Conservation (phyloP, 225 moss, liverwort and hornwort species). For the Marchantia paleacea region DNA sequence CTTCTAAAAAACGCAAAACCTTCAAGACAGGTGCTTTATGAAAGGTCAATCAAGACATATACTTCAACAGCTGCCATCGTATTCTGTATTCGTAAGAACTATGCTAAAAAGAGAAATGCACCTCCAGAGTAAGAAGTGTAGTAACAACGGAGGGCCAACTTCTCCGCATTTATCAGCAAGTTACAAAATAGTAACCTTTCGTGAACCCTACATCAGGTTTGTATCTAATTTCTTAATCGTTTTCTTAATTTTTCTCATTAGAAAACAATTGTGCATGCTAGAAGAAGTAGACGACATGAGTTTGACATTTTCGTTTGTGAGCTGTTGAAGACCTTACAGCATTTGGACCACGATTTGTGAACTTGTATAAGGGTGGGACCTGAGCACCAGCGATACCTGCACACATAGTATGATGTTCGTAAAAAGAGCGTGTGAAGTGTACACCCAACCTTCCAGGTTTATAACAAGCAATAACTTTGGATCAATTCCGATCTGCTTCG, state of each 20-base stretch:
- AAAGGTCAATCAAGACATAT: not conserved
- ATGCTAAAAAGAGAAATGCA: too few relatives aligned
- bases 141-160: not conserved
- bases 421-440: not conserved
- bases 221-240: not conserved
- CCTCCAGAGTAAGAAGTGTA: not conserved
- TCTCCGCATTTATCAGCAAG: not conserved
- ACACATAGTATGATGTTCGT: not conserved
- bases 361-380: slow-evolving; percentile 46
- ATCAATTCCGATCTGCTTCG: not conserved
- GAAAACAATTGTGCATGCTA: not conserved
- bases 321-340: slow-evolving; percentile 31
- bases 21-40: not conserved
- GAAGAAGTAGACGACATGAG: too few relatives aligned
- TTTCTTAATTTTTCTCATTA: not conserved
- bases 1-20: not conserved
- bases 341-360: slow-evolving; percentile 45
- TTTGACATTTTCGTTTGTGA: not conserved
- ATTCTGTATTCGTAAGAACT: not conserved
- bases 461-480: not conserved
- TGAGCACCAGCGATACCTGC: slow-evolving; percentile 43
- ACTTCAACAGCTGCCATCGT: not conserved
- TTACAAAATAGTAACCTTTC: not conserved
- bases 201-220: not conserved
- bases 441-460: too few relatives aligned